Percentiles rank a stretch among this genome's conserved stretches.
phyloP scores from a whole-genome alignment of 2,329 filamentous ascomycete genomes.

The Drechmeria coniospora region DNA sequence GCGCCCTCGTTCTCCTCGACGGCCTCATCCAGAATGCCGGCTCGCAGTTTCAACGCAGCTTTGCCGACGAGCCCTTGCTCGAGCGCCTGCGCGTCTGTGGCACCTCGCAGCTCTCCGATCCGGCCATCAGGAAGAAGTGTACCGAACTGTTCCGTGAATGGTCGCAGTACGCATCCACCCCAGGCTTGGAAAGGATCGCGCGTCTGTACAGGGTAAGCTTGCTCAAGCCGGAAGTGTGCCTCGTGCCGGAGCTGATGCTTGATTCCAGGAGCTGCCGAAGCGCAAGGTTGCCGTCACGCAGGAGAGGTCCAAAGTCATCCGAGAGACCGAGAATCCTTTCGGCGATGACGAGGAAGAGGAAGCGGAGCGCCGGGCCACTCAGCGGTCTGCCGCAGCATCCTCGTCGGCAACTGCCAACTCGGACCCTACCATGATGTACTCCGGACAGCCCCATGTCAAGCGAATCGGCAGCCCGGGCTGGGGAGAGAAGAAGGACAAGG shows the following conservation, averaged over 20 bases:
- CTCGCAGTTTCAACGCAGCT: constrained; percentile 67
- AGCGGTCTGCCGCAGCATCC: constrained; percentile 9
- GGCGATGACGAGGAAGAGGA: constrained; percentile 49
- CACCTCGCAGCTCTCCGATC: constrained; percentile 70
- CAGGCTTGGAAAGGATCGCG: constrained; percentile 68
- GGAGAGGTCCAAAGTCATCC: constrained; percentile 67
- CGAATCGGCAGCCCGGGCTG: constrained; percentile 1
- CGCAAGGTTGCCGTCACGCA: constrained; percentile 59
- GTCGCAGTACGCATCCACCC: constrained; percentile 70
- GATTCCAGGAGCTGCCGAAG: constrained; percentile 47
- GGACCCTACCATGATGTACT: too few relatives aligned
- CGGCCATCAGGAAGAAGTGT: constrained; percentile 77
- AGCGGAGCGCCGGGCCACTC: constrained; percentile 15
- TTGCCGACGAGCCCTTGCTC: constrained; percentile 80
- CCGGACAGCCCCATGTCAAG: constrained; percentile 1
- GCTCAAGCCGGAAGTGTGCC: too few relatives aligned
- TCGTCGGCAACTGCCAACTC: too few relatives aligned
- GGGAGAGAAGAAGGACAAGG: constrained; percentile 31
- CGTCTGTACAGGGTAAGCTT: constrained; percentile 58
- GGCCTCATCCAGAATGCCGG: constrained; percentile 91
- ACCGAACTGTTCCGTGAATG: constrained; percentile 75
- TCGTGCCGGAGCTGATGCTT: too few relatives aligned
- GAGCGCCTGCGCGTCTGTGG: constrained; percentile 82
- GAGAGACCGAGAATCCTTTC: constrained; percentile 64
- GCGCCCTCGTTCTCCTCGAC: constrained; percentile 78